phyloP scores from a whole-genome alignment of 2,329 filamentous ascomycete species.

The Septoria petroselini region DNA sequence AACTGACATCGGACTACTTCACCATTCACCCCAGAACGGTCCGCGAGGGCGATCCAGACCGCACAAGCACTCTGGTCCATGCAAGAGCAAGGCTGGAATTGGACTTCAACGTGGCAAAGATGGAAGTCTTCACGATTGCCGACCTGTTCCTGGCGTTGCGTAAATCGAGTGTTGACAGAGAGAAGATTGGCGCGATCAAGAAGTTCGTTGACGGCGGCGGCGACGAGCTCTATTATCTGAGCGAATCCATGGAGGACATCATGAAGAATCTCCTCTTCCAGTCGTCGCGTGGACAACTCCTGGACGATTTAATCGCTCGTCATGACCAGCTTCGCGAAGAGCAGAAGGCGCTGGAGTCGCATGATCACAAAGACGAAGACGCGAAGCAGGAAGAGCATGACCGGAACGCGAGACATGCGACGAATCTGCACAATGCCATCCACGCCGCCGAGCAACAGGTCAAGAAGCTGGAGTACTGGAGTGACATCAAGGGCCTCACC shows the following conservation, averaged over 20 bases:
- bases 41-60: slow-evolving; percentile 25
- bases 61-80: slow-evolving; percentile 21
- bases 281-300: slow-evolving; percentile 72
- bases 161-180: slow-evolving; percentile 74
- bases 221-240: slow-evolving; percentile 71
- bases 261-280: slow-evolving; percentile 89
- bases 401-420: slow-evolving; percentile 48
- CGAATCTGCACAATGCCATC: slow-evolving; percentile 70
- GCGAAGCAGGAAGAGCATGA: slow-evolving; percentile 46
- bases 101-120: slow-evolving; percentile 47
- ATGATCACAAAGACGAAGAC: slow-evolving; percentile 40
- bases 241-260: slow-evolving; percentile 74
- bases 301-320: slow-evolving; percentile 63
- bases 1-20: slow-evolving; percentile 76
- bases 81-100: slow-evolving; percentile 37
- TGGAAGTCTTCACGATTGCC: slow-evolving; percentile 63
- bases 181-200: slow-evolving; percentile 81
- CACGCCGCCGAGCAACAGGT: slow-evolving; percentile 77
- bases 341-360: slow-evolving; percentile 46
- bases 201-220: slow-evolving; percentile 75
- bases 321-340: slow-evolving; percentile 56
- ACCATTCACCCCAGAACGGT: slow-evolving; percentile 55
- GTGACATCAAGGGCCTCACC: slow-evolving; percentile 56
- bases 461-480: slow-evolving; percentile 80
- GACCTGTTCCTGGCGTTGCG: slow-evolving; percentile 68